These are phyloP conservation scores for Neurospora sp. DNA, from an alignment of 2,329 filamentous ascomycete genomes.

Conservation along the genomic window DNA sequence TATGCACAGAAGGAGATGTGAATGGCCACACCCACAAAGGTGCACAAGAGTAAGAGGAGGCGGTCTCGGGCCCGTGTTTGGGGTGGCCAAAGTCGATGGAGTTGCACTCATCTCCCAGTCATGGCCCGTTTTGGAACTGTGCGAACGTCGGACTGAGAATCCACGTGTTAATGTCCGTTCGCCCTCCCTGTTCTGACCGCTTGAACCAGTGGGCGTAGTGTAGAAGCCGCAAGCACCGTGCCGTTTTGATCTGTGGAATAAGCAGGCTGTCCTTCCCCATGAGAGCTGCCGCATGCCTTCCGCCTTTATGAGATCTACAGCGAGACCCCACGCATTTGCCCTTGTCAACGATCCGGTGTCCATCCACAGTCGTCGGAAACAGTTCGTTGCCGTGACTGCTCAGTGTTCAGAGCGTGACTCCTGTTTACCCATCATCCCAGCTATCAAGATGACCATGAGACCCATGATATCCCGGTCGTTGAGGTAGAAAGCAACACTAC, in stretches of 20 bases:
- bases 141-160: not conserved
- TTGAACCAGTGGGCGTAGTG: not conserved
- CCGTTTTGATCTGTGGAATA: not conserved
- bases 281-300: not conserved
- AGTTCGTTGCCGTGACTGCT: not conserved
- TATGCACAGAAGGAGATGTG: not conserved
- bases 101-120: not conserved
- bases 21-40: not conserved
- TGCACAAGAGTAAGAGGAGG: not conserved
- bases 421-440: not conserved
- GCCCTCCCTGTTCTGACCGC: not conserved
- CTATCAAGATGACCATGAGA: not conserved
- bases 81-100: not conserved
- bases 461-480: not conserved
- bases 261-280: not conserved
- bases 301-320: not conserved
- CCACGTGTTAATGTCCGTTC: not conserved
- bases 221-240: not conserved
- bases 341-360: not conserved
- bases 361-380: not conserved
- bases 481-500: not conserved
- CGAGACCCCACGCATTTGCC: not conserved
- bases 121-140: not conserved
- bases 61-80: not conserved
- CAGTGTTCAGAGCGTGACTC: not conserved